These are phyloP conservation scores for Verticillium tricorpus DNA, from an alignment of 2,329 filamentous ascomycete genomes.

Conservation along the genomic window DNA sequence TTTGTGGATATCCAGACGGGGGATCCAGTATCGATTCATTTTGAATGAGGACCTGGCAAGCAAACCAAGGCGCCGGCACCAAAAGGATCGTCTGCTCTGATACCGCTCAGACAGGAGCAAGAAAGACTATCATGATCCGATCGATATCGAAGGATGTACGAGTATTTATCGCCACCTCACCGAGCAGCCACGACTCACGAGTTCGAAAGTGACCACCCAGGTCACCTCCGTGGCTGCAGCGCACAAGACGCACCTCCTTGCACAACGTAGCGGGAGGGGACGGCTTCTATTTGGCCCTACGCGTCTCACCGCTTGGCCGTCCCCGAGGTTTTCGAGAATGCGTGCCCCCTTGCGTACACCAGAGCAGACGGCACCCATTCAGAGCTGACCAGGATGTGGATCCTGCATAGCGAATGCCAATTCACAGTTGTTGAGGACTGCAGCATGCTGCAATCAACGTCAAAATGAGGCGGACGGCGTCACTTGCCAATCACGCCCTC, in stretches of 20 bases:
- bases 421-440: constrained; percentile 5
- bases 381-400: neutral
- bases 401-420: neutral
- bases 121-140: neutral
- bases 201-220: neutral
- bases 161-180: constrained; percentile 13
- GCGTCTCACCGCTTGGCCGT: neutral
- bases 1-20: constrained; percentile 54
- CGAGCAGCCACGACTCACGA: neutral
- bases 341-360: neutral
- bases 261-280: neutral
- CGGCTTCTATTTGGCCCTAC: neutral
- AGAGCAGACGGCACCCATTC: neutral
- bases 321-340: neutral
- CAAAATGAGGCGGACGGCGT: constrained; percentile 14
- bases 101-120: constrained; percentile 1
- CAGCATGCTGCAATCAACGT: constrained; percentile 10
- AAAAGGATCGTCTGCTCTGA: neutral
- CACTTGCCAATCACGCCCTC: constrained; percentile 10
- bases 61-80: neutral
- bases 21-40: constrained; percentile 59
- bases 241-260: neutral
- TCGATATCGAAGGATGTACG: neutral
- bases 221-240: neutral
- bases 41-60: constrained; percentile 12